Evolutionary conservation across 2,329 filamentous ascomycete genomes (phyloP), one percentile per base, ranked within the genome.

Genomic region (Pyricularia pennisetigena): DNA sequence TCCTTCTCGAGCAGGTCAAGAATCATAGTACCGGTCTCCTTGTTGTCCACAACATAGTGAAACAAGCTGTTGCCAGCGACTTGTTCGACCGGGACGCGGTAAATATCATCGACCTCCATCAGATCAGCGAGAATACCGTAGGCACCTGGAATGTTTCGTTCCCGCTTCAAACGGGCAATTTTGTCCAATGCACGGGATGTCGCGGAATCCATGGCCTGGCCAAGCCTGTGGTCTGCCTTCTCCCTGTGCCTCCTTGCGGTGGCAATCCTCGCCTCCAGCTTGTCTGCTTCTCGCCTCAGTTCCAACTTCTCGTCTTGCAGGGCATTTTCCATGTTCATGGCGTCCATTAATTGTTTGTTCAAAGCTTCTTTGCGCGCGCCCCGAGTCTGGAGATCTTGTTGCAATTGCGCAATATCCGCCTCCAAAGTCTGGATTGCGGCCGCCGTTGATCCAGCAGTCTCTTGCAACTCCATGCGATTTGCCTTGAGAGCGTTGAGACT

Each of bases 41-140:
- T 93, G 66, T 90, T 94, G 76, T 99, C 94, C 62, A 98, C 94
- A 12, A 99, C 89, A 72, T 97, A 97, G 78, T 99, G 93, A 79
- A 99, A 99, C 9, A 99, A 83, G 76, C 93, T 97, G 71, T 89
- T 90, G 23, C 95, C 95, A 2, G 94, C 95, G 67, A 94, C 95
- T 73, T 97, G 93, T 79, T 99, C 95, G 10, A 96, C 90, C 1
- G 95, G 93, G 12, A 94, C 88, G 70, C 93, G 88, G 79, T 97
- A 98, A 67, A 88, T 86, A 67, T 97, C 93, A 69, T 84, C 87
- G 65, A 97, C 93, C 68, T 93, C 88, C 73, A 98, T 88, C n/a
- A 99, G 85, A 76, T 99, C 96, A 4, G 94, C 94, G 54, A 99
- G 79, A 0, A 94, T 97, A 66, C 96, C 95, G 76, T 97, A 96